Evolutionary conservation across 1,139 yeast genomes (phyloP).

Genomic region (Candida sp.): DNA sequence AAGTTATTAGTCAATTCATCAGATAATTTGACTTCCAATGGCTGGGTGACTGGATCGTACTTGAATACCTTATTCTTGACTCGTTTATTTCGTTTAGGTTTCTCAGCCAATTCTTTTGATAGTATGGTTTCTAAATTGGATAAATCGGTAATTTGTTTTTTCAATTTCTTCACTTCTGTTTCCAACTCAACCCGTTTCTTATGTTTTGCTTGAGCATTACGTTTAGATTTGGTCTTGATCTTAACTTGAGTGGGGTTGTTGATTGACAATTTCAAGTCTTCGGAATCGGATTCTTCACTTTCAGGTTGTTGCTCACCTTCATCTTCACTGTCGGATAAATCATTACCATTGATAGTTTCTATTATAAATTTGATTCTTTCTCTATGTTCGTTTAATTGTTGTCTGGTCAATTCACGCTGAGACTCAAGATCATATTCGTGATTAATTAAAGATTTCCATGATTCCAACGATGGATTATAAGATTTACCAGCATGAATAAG

Average conservation of each 20-base stretch:
- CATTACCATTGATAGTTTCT: constrained; percentile 16
- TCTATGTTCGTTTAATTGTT: constrained; percentile 57
- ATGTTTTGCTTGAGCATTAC: constrained; percentile 70
- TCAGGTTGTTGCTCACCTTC: constrained; percentile 52
- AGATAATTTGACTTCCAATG: constrained; percentile 82
- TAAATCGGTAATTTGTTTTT: constrained; percentile 54
- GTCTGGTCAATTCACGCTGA: constrained; percentile 61
- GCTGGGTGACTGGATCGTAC: constrained; percentile 56
- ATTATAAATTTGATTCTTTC: constrained; percentile 60
- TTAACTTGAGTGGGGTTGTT: constrained; percentile 68
- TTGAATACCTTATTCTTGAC: constrained; percentile 41
- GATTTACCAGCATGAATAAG: constrained; percentile 78
- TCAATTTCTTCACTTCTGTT: constrained; percentile 53
- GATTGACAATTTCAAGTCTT: constrained; percentile 50
- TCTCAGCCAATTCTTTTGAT: constrained; percentile 28
- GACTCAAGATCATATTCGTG: constrained; percentile 67
- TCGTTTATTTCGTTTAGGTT: constrained; percentile 18
- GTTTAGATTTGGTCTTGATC: constrained; percentile 73
- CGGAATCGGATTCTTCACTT: constrained; percentile 26
- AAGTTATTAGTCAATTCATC: constrained; percentile 87
- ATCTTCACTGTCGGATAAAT: constrained; percentile 24
- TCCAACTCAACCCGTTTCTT: constrained; percentile 58
- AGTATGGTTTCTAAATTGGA: constrained; percentile 53
- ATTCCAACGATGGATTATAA: constrained; percentile 83
- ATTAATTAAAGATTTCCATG: constrained; percentile 74